Evolutionary conservation across 2,329 filamentous ascomycete species (phyloP).

Genomic region (Xylariaceae sp.): DNA sequence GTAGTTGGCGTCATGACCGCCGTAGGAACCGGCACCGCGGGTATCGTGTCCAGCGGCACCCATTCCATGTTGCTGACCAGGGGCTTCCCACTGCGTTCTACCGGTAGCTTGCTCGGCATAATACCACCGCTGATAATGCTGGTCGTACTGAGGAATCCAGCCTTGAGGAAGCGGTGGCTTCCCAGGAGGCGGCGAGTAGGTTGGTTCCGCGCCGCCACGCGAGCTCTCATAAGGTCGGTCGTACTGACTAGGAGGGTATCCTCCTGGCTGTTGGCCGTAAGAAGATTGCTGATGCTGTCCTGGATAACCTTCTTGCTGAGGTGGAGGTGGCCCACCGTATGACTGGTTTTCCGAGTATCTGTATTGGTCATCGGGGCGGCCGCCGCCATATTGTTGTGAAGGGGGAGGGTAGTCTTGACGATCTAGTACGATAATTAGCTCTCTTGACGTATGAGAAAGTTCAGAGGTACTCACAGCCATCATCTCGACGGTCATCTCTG

Average conservation of each 20-base stretch:
- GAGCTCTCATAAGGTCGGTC: conserved; percentile 20
- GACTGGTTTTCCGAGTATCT: conserved; percentile 7
- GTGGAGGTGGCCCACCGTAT: not conserved
- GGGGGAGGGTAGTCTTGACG: conserved; percentile 22
- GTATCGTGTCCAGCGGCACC: conserved; percentile 8
- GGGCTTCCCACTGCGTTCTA: conserved; percentile 61
- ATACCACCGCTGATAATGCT: conserved; percentile 58
- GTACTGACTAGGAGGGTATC: conserved; percentile 16
- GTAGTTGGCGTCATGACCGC: conserved; percentile 19
- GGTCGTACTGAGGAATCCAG: conserved; percentile 62
- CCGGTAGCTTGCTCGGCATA: conserved; percentile 61
- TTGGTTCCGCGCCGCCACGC: conserved; percentile 20
- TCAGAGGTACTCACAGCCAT: conserved; percentile 14
- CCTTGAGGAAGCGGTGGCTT: conserved; percentile 54
- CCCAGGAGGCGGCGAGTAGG: conserved; percentile 32
- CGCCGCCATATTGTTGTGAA: conserved; percentile 22
- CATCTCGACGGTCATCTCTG: conserved; percentile 19
- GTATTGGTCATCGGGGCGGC: conserved; percentile 5
- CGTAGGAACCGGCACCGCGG: conserved; percentile 17
- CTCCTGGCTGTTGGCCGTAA: not conserved
- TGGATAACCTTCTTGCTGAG: conserved; percentile 13
- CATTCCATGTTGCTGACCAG: conserved; percentile 33
- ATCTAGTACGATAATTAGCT: conserved; percentile 12
- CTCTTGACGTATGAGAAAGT: not conserved
- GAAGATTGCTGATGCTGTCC: conserved; percentile 13